Evolutionary conservation across 2,329 filamentous ascomycete genomes (phyloP).

Genomic region (Stagonosporopsis tanaceti): DNA sequence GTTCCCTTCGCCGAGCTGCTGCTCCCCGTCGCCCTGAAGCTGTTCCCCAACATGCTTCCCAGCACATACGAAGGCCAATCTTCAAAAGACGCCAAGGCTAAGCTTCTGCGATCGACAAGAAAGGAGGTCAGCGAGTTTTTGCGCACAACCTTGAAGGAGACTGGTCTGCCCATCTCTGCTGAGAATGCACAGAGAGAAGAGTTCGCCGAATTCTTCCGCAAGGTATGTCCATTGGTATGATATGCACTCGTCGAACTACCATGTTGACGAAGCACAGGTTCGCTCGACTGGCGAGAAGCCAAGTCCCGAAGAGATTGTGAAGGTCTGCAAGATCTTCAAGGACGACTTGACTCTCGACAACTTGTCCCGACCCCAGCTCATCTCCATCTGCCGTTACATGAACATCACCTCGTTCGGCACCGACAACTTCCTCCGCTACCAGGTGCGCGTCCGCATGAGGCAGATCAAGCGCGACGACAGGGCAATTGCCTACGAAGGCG

Average conservation of each 20-base stretch:
- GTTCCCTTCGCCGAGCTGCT: constrained; percentile 95
- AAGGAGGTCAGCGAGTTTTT: constrained; percentile 95
- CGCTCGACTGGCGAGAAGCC: constrained; percentile 89
- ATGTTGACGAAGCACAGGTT: constrained; percentile 41
- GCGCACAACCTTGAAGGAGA: constrained; percentile 86
- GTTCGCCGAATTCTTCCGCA: constrained; percentile 96
- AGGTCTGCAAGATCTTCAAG: constrained; percentile 98
- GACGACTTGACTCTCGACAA: constrained; percentile 98
- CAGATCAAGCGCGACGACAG: constrained; percentile 99
- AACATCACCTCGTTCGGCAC: constrained; percentile 97
- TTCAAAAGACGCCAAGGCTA: constrained; percentile 88
- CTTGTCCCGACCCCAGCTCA: constrained; percentile 90
- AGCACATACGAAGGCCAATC: constrained; percentile 96
- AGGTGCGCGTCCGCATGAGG: constrained; percentile 95
- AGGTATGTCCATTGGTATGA: constrained; percentile 61
- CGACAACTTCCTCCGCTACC: constrained; percentile 96
- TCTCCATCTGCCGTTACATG: constrained; percentile 98
- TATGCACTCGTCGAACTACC: too few species aligned
- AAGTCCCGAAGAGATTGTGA: constrained; percentile 90
- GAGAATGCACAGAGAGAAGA: constrained; percentile 90
- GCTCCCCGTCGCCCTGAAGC: constrained; percentile 86
- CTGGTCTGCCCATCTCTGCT: constrained; percentile 85
- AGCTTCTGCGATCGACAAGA: constrained; percentile 79
- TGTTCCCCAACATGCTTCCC: constrained; percentile 97
- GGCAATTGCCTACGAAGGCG: constrained; percentile 91